Conservation (phyloP, 2,329 filamentous ascomycete species). For the Cladosporium sp. region DNA sequence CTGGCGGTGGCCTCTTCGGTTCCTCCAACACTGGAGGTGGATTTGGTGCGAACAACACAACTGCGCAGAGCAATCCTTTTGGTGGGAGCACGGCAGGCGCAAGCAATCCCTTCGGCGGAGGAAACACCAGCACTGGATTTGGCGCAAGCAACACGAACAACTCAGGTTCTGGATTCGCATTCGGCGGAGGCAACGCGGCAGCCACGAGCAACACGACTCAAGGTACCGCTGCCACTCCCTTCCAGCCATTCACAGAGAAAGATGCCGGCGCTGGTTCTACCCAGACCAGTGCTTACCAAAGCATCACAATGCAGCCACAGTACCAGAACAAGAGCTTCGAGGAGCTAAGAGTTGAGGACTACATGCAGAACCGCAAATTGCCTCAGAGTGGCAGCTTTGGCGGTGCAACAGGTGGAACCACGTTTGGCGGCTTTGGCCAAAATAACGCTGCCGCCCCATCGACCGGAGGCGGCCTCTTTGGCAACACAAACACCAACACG, state of each 20-base stretch:
- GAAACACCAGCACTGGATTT: conserved; percentile 38
- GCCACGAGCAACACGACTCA: conserved; percentile 51
- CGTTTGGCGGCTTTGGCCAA: conserved; percentile 49
- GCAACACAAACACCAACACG: conserved; percentile 27
- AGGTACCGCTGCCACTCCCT: conserved; percentile 64
- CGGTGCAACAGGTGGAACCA: conserved; percentile 33
- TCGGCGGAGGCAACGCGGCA: conserved; percentile 39
- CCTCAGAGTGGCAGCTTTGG: conserved; percentile 85
- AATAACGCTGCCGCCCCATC: conserved; percentile 29
- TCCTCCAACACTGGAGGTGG: conserved; percentile 17
- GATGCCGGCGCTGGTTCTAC: conserved; percentile 54
- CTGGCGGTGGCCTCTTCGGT: conserved; percentile 26
- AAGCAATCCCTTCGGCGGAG: conserved; percentile 26
- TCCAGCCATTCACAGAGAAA: conserved; percentile 68
- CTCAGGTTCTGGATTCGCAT: conserved; percentile 30
- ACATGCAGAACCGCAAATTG: conserved; percentile 76
- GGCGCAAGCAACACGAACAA: conserved; percentile 37
- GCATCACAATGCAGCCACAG: conserved; percentile 70
- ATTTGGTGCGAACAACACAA: conserved; percentile 27
- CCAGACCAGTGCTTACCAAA: conserved; percentile 68
- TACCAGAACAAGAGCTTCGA: conserved; percentile 91
- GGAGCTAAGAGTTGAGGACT: conserved; percentile 67
- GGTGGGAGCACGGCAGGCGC: conserved; percentile 32
- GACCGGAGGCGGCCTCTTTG: conserved; percentile 25
- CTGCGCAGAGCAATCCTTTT: conserved; percentile 26